A percentile compares a stretch with the other conserved stretches of the same genome.
These are phyloP conservation scores for Rhizoclosmatium sp. DNA, from an alignment of 192 early-diverging fungal genomes.

Conservation along the genomic window DNA sequence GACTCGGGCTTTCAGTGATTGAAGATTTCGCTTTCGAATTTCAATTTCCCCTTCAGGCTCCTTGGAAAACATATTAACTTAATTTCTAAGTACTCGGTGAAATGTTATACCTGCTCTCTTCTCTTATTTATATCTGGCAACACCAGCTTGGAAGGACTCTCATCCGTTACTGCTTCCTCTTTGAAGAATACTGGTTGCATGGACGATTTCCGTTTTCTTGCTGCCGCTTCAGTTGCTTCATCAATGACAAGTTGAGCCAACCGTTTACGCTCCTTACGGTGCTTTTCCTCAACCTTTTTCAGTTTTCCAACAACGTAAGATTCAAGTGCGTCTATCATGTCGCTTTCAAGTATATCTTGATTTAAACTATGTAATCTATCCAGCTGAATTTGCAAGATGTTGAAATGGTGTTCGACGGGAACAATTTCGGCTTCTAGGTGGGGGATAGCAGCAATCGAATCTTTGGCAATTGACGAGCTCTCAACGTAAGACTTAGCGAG, in stretches of 20 bases:
- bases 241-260: background rate
- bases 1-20: constrained; percentile 13
- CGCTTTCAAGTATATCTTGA: constrained; percentile 13
- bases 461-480: background rate
- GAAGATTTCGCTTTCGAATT: constrained; percentile 14
- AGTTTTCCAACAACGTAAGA: constrained; percentile 7
- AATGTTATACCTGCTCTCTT: background rate
- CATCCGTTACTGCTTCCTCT: background rate
- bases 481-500: constrained; percentile 14
- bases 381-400: constrained; percentile 10
- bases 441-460: constrained; percentile 11
- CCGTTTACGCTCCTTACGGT: constrained; percentile 4
- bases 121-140: background rate
- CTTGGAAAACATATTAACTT: no score
- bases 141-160: background rate
- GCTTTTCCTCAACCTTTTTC: constrained; percentile 13
- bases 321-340: constrained; percentile 16
- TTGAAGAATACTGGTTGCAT: background rate
- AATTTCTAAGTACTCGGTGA: background rate
- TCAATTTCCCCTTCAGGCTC: background rate
- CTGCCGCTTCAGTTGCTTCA: background rate
- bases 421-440: constrained; percentile 19
- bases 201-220: background rate
- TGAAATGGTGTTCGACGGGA: constrained; percentile 23
- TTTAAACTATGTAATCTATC: background rate